Evolutionary conservation across 192 early-diverging fungal species (phyloP), one percentile per base, ranked within the genome.

Genomic region (Coemansia sp.): DNA sequence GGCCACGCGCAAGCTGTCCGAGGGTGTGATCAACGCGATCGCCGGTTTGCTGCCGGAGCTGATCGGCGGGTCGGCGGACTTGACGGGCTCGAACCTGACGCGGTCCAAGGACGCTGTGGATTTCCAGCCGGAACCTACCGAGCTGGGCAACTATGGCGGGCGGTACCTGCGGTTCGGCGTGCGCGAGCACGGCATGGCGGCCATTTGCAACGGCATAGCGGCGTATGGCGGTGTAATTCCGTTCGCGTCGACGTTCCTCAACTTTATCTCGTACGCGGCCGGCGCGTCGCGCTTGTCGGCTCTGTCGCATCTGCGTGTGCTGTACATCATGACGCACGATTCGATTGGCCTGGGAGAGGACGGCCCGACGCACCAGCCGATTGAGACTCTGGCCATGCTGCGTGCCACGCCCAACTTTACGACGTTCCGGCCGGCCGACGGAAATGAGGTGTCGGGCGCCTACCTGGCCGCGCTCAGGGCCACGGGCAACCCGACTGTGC

Each of bases 251-350:
- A 87, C 85, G 12, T 98, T 98, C 85, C 84, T 98, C 62, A 95
- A 92, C 86, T 92, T 92, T 56, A 82, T 89, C 53, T 81, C 72
- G 36, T 85, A 86, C 47, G 89, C 82, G 27, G 81, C 78, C 35
- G 90, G 92, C 29, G 86, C 92, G 29, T 82, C 89, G 32, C 89
- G 96, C 67, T 78, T 99, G 33, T 79, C 85, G 39, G 91, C 96
- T 6, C 77, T 99, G 39, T 85, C 89, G 43, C 79, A 87, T 25
- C 84, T 89, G 52, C 92, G 87, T 26, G 87, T 97, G 47, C 61
- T 99, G 49, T 97, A 96, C 78, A 85, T 99, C 56, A 93, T 94
- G 88, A 97, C 96, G 44, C 96, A 99, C 81, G 96, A 99, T 77
- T 97, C 94, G 29, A 93, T 99, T 48, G 96, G 93, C 56, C 82